Percentiles rank a stretch among this genome's conserved stretches.
Evolutionary conservation across 2,329 filamentous ascomycete species (phyloP).

Genomic region (Talaromyces sp.): DNA sequence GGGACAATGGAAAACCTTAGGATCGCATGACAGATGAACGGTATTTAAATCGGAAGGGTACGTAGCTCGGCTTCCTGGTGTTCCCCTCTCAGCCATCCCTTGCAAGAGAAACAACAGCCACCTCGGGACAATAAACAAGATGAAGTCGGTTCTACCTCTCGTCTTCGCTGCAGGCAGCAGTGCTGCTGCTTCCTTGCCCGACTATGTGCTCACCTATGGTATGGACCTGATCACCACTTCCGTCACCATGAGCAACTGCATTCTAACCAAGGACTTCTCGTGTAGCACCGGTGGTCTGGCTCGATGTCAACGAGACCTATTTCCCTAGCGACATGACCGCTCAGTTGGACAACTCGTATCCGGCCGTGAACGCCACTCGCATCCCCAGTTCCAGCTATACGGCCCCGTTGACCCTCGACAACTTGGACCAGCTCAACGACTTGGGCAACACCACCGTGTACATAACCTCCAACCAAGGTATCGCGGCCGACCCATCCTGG

Average conservation of each 20-base stretch:
- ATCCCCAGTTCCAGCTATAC: conserved; percentile 33
- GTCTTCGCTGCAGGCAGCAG: neutral
- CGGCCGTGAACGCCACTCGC: conserved; percentile 38
- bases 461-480: conserved; percentile 46
- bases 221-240: neutral
- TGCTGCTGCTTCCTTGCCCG: conserved; percentile 3
- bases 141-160: conserved; percentile 3
- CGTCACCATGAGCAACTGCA: neutral
- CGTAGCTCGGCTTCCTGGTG: neutral
- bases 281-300: conserved; percentile 48
- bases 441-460: conserved; percentile 44
- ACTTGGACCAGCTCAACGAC: conserved; percentile 44
- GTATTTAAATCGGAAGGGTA: neutral
- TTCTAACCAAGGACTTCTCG: neutral
- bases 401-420: conserved; percentile 41
- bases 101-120: neutral
- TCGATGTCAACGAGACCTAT: conserved; percentile 45
- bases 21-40: neutral
- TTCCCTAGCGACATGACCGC: conserved; percentile 46
- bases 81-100: neutral
- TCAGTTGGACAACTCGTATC: conserved; percentile 44
- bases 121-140: neutral
- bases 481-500: conserved; percentile 39
- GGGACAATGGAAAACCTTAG: neutral
- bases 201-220: conserved; percentile 9